Base-by-base conservation (phyloP, 495 filamentous ascomycete genomes). In the Hypoxylon crocopeplum region DNA sequence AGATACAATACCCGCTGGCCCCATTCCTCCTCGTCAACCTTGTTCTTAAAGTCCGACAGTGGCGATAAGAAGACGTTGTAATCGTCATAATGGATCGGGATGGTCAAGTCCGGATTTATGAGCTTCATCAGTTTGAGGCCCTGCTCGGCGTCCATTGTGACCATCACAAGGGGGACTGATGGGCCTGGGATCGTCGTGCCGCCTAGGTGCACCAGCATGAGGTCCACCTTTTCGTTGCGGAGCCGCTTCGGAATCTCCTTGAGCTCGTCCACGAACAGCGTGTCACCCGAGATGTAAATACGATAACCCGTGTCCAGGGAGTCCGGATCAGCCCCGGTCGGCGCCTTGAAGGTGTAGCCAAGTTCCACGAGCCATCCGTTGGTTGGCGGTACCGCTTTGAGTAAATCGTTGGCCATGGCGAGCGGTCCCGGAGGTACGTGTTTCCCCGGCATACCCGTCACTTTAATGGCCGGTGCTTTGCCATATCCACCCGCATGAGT, bases 241-340 rank as follows among this genome's bases (percentile, higher is more conserved):
- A 77, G 62, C 47, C 72, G 59, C 51, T 58, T 34, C 0, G 82
- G 82, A 47, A 91, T 89, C 53, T 83, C 75, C 19, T 79, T 70
- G 0, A 90, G 78, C 48, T 89, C 85, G 62, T 85, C 77, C 30
- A 86, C 76, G 42, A 88, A 71, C 5, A 90, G 70, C n/a, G 86
- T 90, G 71, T 91, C 87, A 34, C 86, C 88, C 0, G 86, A 84
- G 41, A 91, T 88, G 72, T 89, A 91, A 59, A 91, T 88, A 20
- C 83, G 69, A 56, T 88, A 88, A 3, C 84, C 82, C 34, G 67
- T 72, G 19, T 80, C 58, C 44, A 84, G 71, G 3, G 66, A 56
- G 1, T 68, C 56, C 6, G 38, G 57, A 3, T 63, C 49, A 7
- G 12, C 44, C 3, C 56, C 49, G 12, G 56, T 60, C 29, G 61